A percentile compares a stretch with the other conserved stretches of the same genome.
Evolutionary conservation across 345 rosid genomes (phyloP).

Genomic region (Brassica napus): DNA sequence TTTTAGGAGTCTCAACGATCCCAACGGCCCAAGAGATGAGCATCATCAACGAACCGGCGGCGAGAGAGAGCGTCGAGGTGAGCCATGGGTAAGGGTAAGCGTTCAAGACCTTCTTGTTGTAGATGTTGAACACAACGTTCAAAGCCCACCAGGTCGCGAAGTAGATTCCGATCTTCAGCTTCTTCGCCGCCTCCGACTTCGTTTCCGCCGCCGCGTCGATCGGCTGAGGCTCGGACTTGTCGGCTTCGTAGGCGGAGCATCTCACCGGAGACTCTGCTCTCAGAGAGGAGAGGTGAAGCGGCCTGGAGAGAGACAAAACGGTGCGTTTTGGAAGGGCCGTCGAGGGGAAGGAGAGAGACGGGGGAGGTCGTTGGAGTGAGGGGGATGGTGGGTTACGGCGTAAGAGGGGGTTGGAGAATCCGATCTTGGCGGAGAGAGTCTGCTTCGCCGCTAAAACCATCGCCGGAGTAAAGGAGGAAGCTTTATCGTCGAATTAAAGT

Average conservation of each 20-base stretch:
- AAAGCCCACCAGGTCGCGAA: conserved; percentile 99
- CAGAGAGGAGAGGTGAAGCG: conserved; percentile 56
- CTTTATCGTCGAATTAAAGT: conserved; percentile 20
- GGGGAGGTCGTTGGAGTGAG: conserved; percentile 40
- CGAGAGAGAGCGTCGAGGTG: conserved; percentile 91
- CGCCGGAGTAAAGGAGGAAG: background rate
- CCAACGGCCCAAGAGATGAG: conserved; percentile 84
- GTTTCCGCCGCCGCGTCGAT: conserved; percentile 45
- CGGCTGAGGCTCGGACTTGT: conserved; percentile 57
- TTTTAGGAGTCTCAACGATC: conserved; percentile 85
- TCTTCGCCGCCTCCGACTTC: conserved; percentile 59
- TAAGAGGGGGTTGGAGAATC: conserved; percentile 45
- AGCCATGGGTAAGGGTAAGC: conserved; percentile 97
- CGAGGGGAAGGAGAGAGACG: conserved; percentile 43
- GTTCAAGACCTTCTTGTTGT: conserved; percentile 96
- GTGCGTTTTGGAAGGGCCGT: conserved; percentile 30
- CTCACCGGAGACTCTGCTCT: conserved; percentile 40
- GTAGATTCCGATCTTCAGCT: conserved; percentile 75
- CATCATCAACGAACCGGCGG: conserved; percentile 96
- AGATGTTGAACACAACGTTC: conserved; percentile 93
- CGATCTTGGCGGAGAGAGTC: conserved; percentile 11
- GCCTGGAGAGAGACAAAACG: conserved; percentile 53
- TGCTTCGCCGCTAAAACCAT: conserved; percentile 42
- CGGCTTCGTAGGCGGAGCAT: conserved; percentile 90
- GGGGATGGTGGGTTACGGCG: conserved; percentile 37